These are phyloP conservation scores for Penicillium turbatum DNA, from an alignment of 495 filamentous ascomycete genomes.

Conservation along the genomic window DNA sequence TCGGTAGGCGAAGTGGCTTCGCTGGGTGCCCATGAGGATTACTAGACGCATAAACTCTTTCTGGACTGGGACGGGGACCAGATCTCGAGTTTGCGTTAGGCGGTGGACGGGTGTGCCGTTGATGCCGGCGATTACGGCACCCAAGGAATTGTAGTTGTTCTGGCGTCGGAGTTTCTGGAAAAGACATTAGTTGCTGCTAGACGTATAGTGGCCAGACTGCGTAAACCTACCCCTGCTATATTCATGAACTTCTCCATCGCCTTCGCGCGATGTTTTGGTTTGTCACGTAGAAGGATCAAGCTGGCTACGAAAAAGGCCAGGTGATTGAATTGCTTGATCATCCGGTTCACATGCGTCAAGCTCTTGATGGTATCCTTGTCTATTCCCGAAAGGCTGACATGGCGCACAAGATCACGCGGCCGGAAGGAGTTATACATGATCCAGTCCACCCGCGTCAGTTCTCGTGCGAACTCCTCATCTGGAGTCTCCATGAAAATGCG, in stretches of 20 bases:
- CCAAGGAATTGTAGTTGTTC: slow-evolving; percentile 96
- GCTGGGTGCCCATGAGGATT: slow-evolving; percentile 87
- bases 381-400: slow-evolving; percentile 71
- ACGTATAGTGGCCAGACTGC: background rate
- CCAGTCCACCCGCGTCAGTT: slow-evolving; percentile 95
- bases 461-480: slow-evolving; percentile 79
- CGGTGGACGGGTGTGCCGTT: slow-evolving; percentile 83
- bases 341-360: slow-evolving; percentile 81
- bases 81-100: slow-evolving; percentile 71
- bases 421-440: slow-evolving; percentile 93
- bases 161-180: slow-evolving; percentile 70
- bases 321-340: slow-evolving; percentile 96
- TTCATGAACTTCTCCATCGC: slow-evolving; percentile 93
- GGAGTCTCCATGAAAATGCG: slow-evolving; percentile 74
- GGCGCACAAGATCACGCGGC: slow-evolving; percentile 87
- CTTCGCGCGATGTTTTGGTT: slow-evolving; percentile 87
- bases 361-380: slow-evolving; percentile 72
- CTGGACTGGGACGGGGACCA: slow-evolving; percentile 63
- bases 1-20: slow-evolving; percentile 89
- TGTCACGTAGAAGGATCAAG: slow-evolving; percentile 88
- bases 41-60: slow-evolving; percentile 85
- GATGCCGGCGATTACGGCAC: slow-evolving; percentile 88
- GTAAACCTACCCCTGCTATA: slow-evolving; percentile 54
- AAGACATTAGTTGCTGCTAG: background rate
- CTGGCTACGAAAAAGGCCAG: slow-evolving; percentile 87